These are phyloP conservation scores for Rickenella mellea DNA, from an alignment of 768 basidiomycete genomes.

Conservation along the genomic window DNA sequence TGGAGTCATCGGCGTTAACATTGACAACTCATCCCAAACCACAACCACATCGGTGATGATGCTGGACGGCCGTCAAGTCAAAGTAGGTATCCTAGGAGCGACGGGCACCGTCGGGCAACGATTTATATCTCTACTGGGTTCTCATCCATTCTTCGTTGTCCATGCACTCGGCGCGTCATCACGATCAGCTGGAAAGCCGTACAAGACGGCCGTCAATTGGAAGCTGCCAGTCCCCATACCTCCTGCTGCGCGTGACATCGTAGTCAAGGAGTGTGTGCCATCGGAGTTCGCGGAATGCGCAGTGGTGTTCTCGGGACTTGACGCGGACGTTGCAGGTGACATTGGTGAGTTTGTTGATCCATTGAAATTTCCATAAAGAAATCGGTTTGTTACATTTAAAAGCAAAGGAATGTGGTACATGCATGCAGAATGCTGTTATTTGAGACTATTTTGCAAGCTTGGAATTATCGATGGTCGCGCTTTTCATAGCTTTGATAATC, in stretches of 20 bases:
- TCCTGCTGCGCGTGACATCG: slow-evolving; percentile 41
- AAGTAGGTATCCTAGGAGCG: slow-evolving; percentile 76
- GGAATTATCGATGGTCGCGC: no score
- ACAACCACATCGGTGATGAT: slow-evolving; percentile 1
- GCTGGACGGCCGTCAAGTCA: slow-evolving; percentile 18
- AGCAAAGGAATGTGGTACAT: no score
- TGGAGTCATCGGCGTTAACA: no score
- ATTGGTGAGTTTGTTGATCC: slow-evolving; percentile 71
- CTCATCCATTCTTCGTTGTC: slow-evolving; percentile 86
- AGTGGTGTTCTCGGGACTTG: slow-evolving; percentile 92
- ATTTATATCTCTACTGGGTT: slow-evolving; percentile 80
- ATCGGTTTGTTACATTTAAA: no score
- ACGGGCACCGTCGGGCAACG: slow-evolving; percentile 95
- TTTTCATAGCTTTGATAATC: no score
- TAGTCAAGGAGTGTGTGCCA: slow-evolving; percentile 71
- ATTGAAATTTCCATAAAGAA: no score
- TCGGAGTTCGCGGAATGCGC: slow-evolving; percentile 72
- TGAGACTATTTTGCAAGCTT: no score
- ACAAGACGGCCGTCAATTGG: slow-evolving; percentile 70
- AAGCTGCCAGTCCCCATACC: slow-evolving; percentile 82
- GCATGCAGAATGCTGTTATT: no score
- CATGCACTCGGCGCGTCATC: slow-evolving; percentile 84
- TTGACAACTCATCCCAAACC: neutral
- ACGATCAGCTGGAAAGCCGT: slow-evolving; percentile 78
- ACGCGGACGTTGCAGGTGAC: slow-evolving; percentile 89